A percentile compares a stretch with the other conserved stretches of the same genome.
phyloP scores from a whole-genome alignment of 2,329 filamentous ascomycete genomes.

The Acrocalymma vagum region DNA sequence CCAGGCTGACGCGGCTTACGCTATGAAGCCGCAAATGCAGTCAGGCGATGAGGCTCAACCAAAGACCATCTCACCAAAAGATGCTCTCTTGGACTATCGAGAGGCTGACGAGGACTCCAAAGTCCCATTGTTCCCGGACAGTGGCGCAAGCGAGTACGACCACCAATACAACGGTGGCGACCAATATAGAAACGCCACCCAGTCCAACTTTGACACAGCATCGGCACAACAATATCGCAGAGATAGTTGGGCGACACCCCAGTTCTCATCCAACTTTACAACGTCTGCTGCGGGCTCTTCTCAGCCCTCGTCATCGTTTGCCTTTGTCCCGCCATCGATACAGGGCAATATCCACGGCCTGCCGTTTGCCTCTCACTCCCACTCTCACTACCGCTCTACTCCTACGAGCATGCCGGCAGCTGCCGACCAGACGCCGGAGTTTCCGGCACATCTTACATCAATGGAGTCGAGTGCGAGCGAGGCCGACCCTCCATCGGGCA shows the following conservation, averaged over 20 bases:
- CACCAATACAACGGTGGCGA: conserved; percentile 53
- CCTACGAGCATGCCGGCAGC: conserved; percentile 36
- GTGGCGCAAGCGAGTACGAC: conserved; percentile 62
- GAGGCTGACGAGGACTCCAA: conserved; percentile 75
- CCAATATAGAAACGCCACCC: conserved; percentile 47
- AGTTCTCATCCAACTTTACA: conserved; percentile 44
- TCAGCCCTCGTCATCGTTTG: conserved; percentile 49
- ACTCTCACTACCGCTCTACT: conserved; percentile 45
- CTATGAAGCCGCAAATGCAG: conserved; percentile 50
- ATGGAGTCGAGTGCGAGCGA: conserved; percentile 71
- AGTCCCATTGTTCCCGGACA: conserved; percentile 76
- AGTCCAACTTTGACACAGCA: conserved; percentile 46
- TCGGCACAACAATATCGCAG: conserved; percentile 41
- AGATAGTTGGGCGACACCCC: conserved; percentile 45
- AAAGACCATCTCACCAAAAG: conserved; percentile 94
- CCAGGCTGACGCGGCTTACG: conserved; percentile 64
- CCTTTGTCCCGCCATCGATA: conserved; percentile 56
- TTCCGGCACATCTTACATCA: conserved; percentile 66
- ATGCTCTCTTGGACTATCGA: conserved; percentile 85
- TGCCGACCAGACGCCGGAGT: conserved; percentile 61
- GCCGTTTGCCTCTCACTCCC: conserved; percentile 40
- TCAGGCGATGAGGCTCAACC: conserved; percentile 55
- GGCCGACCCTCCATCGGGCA: conserved; percentile 52
- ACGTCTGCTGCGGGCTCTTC: conserved; percentile 38
- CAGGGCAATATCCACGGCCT: conserved; percentile 40